Base-by-base conservation (phyloP, 1,284 basidiomycete species). In the Austroboletus rostrupii region DNA sequence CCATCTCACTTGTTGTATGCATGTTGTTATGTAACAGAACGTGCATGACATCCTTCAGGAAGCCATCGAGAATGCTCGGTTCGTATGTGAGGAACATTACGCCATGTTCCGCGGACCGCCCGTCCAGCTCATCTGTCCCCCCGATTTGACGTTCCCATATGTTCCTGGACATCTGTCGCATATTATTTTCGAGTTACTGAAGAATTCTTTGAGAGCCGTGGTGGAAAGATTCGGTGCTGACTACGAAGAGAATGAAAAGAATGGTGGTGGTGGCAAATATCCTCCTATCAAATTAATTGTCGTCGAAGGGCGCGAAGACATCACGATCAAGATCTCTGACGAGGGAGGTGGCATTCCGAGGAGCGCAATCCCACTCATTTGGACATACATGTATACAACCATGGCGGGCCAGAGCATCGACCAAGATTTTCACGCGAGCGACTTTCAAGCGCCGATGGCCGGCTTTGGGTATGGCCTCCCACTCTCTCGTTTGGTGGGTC, bases 321-420 rank as follows among this genome's bases (percentile, higher is more conserved):
- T 99, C 61, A 99, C 96, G 9, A 94, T 99, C 80, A 99, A 99
- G 80, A 98, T 99, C 59, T 84, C 80, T 20, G 91, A 93, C 68
- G 96, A 99, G 66, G 96, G 96, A 11, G 97, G 96, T 6, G 97
- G 97, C 1, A 99, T 99, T 53, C 85, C 94, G 17, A 74, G 96
- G 43, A 92, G 90, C 60, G 96, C 94, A 1, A 88, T 98, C 31
- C 92, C 93, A 5, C 78, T 97, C 47, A 97, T 98, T 47, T 99
- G 96, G 96, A 98, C 95, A 52, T 99, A 96, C 70, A 96, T 95
- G 87, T 99, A 99, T 67, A 99, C 97, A 32, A 99, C 97, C 2
- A 97, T 98, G 83, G 88, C 92, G 63, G 85, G 84, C 4, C 89
- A 93, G 69, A 85, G 82, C 28, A 80, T 98, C 39, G 91, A 93